Evolutionary conservation across 2,329 filamentous ascomycete species (phyloP), one percentile per base, ranked within the genome.

Genomic region (Fusarium haematococcum): DNA sequence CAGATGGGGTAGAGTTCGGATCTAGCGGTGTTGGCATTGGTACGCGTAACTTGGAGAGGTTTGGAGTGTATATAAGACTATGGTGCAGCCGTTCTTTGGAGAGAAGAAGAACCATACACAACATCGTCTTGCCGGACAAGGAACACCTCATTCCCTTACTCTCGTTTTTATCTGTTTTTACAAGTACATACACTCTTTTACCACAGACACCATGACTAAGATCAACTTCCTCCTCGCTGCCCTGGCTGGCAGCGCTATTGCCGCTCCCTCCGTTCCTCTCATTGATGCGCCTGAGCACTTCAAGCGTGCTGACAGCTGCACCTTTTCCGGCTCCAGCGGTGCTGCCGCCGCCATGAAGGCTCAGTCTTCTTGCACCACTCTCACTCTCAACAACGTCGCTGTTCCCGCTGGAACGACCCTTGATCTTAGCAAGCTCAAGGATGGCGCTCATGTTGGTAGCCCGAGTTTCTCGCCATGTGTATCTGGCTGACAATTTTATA

Each of bases 361-460:
- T 7, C 69, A 78, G 32, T 63, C 48, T 2, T 52, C 70, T 7
- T 78, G 76, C 56, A 33, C 74, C 7, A 78, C 76, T 6, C 72
- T 78, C 4, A 48, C 74, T 11, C 66, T 78, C 39, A 37, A 68
- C 33, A 37, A 68, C 10, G 50, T 78, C 4, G 67, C 65, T 1
- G 76, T 78, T 27, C 76, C 76, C 13, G 63, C 71, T 25, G 76
- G 76, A 1, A 6, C 52, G 20, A 74, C 75, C 7, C 74, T 78
- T 3, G 76, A 78, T 2, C 74, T 78, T 6, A 61, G 76, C 50
- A 71, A 69, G 63, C 65, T 78, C 10, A 58, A 65, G n/a, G 72
- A 74, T 27, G 68, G 68, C 57, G 71, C 76, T 43, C 69, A 78
- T 23, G 70, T 71, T 43, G 16, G 65, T 54, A 6, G 4, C 30